Base-by-base conservation (phyloP, 192 early-diverging fungal species). In the Backusella liffmaniae region DNA sequence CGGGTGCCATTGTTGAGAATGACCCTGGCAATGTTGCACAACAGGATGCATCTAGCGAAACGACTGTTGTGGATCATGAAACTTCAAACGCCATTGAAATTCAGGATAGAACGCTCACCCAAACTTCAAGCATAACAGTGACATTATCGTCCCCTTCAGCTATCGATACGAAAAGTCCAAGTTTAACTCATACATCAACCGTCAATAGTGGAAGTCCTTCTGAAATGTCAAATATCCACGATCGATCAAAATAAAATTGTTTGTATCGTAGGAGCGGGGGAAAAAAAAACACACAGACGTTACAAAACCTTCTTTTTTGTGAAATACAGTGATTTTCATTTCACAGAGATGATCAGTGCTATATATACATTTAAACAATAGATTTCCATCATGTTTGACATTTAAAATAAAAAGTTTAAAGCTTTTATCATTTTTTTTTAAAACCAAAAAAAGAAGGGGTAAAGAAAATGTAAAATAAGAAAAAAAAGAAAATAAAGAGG, bases 1-100 rank as follows among this genome's bases (percentile, higher is more conserved):
- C 66, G 9, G 62, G 75, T 30, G 66, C 75, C 0, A 70, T 76
- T 53, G 67, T 51, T 35, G 75, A 76, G 29, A 29, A 39, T 23
- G 65, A 37, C 18, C 21, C 59, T 26, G 56, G 56, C 7, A 23
- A 29, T 62, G 56, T 23, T 62, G 21, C 12, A 29, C 37, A 26
- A 72, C 70, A 44, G 15, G 70, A 49, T 49, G 3, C 42, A 32
- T 51, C 5, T 30, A 72, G 42, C 13, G 37, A 39, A 18, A 42
- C 26, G 12, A 72, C 21, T 29, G 4, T 44, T 32, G 70, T 46
- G 26, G n/a, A 39, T 44, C 29, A 41, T 69, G 67, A 41, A n/a
- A 21, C 67, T 36, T 23, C 67, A 69, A 39, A 3, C 23, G 67
- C 39, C 4, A 69, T 41, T 36, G 67, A 36, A 37, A 69, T 36